A percentile compares a stretch with the other conserved stretches of the same genome.
These are phyloP conservation scores for Capsella bursapastoris DNA, from an alignment of 345 rosid species.

Conservation along the genomic window DNA sequence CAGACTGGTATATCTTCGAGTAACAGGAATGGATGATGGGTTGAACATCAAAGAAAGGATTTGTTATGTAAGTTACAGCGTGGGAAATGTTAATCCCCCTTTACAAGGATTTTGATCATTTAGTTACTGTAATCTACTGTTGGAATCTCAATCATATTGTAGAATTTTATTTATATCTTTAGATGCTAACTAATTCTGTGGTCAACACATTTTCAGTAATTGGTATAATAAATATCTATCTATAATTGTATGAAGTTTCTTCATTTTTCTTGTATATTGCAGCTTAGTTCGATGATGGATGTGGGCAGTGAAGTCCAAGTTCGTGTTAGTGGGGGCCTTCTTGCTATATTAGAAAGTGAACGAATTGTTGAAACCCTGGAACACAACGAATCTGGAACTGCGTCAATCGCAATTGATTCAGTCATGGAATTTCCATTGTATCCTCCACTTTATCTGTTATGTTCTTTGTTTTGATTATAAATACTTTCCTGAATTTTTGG, in stretches of 20 bases:
- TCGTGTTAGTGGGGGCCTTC: constrained; percentile 96
- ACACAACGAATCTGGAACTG: constrained; percentile 74
- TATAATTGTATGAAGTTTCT: neutral
- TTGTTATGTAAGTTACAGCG: constrained; percentile 62
- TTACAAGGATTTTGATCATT: neutral
- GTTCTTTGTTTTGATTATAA: constrained; percentile 19
- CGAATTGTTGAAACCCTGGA: constrained; percentile 83
- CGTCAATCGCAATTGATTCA: constrained; percentile 82
- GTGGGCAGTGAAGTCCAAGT: constrained; percentile 88
- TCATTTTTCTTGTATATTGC: constrained; percentile 28
- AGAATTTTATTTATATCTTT: constrained; percentile 1
- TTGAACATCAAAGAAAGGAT: constrained; percentile 87
- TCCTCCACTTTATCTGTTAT: constrained; percentile 46
- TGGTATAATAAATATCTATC: neutral
- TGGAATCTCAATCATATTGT: neutral
- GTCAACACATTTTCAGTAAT: constrained; percentile 6
- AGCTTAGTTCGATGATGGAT: constrained; percentile 98
- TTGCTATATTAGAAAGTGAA: constrained; percentile 94
- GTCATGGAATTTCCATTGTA: constrained; percentile 82
- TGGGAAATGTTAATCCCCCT: constrained; percentile 1
- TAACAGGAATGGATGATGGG: constrained; percentile 94
- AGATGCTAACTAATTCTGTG: neutral
- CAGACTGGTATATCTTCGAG: constrained; percentile 88
- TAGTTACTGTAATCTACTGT: constrained; percentile 11
- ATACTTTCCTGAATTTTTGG: constrained; percentile 12